Base-by-base conservation (phyloP, 75 land plant genomes). In the Ceratopteris richardii region DNA sequence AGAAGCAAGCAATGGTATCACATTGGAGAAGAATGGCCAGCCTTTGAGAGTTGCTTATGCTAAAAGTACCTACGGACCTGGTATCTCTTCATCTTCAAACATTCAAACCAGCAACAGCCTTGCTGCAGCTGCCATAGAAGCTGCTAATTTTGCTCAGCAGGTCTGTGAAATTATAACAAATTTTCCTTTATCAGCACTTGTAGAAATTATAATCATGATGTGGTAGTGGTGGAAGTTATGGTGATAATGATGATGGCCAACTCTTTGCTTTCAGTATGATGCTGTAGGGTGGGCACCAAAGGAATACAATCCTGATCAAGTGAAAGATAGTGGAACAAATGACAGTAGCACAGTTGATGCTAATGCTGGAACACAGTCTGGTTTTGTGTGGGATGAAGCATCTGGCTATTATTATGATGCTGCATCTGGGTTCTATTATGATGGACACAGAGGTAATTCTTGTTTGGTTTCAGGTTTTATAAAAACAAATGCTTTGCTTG, bases 271-370 rank as follows among this genome's bases (percentile, higher is more conserved):
- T 40, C 69, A 94, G 97, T 95, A 90, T 82, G 97, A 95, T 79
- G 78, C 86, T 70, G 82, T 71, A 57, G 93, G 99, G 18, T 95
- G 97, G 96, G 92, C 96, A 48, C 97, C 99, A 0, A 95, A 90
- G 63, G 99, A 94, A 58, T 94, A 95, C 67, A 86, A 84, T 66
- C 84, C 99, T 29, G 85, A 79, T 56, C 84, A 84, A 3, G 79
- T 79, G 57, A 65, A 66, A 44, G 51, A 66, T 23, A 33, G 24
- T 58, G 70, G 56, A 56, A 71, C 59, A 0, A 48, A 42, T 41
- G 78, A 62, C 36, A 69, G 56, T 30, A 55, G 51, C 56, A 27
- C 44, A 13, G 26, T 31, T 31, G 58, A 52, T 31, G 31, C 30
- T 18, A 63, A 62, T 21, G 54, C 44, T 27, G 69, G 69, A n/a